Evolutionary conservation across 1,284 basidiomycete genomes (phyloP).

Genomic region (Malassezia yamatoensis): DNA sequence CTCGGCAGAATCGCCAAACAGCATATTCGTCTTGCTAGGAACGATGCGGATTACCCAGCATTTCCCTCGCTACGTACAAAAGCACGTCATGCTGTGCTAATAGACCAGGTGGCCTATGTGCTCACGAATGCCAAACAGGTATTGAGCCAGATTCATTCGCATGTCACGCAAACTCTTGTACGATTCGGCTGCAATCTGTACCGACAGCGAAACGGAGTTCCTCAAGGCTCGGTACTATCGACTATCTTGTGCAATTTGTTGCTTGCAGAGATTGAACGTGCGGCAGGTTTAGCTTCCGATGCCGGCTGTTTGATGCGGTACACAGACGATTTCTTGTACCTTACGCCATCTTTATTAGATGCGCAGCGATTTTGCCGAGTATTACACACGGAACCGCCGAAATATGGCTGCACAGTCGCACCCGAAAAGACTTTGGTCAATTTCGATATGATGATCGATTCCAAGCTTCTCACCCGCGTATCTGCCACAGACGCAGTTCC

Average conservation of each 20-base stretch:
- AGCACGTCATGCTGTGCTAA: constrained; percentile 64
- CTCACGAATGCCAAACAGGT: constrained; percentile 56
- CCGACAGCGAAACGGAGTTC: constrained; percentile 79
- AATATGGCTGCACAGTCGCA: constrained; percentile 85
- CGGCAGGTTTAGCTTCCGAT: not conserved
- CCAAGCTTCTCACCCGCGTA: constrained; percentile 38
- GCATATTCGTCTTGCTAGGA: constrained; percentile 22
- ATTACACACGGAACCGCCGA: constrained; percentile 65
- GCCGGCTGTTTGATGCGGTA: constrained; percentile 55
- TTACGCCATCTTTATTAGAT: constrained; percentile 61
- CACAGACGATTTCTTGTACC: constrained; percentile 85
- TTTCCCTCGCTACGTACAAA: constrained; percentile 56
- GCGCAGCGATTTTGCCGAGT: constrained; percentile 64
- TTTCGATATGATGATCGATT: constrained; percentile 67
- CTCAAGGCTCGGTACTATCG: constrained; percentile 86
- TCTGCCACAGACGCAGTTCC: constrained; percentile 23
- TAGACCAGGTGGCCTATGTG: constrained; percentile 68
- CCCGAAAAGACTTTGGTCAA: constrained; percentile 78
- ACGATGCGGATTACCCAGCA: constrained; percentile 60
- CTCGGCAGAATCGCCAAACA: constrained; percentile 12
- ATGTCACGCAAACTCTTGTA: constrained; percentile 82
- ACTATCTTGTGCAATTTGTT: constrained; percentile 68
- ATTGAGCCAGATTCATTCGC: constrained; percentile 68
- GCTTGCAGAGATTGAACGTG: constrained; percentile 76
- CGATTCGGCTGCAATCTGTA: constrained; percentile 59